A percentile compares a stretch with the other conserved stretches of the same genome.
Evolutionary conservation across 495 filamentous ascomycete genomes (phyloP).

Genomic region (Aspergillus hancockii): DNA sequence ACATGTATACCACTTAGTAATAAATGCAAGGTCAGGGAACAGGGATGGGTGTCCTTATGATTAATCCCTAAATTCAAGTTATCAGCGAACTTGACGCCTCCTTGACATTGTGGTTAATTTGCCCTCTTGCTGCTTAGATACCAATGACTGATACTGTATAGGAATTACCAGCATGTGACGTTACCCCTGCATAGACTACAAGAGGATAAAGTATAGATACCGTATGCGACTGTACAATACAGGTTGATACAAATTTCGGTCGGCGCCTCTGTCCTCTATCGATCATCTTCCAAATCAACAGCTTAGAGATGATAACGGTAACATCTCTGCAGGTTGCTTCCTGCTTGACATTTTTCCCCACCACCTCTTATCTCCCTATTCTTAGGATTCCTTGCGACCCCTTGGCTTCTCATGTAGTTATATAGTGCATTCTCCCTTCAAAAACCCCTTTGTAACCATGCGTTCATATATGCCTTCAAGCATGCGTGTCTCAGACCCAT

Average conservation of each 20-base stretch:
- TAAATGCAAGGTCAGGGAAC: too few relatives aligned
- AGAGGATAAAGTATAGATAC: too few relatives aligned
- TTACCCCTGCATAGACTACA: too few relatives aligned
- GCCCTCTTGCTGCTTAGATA: too few relatives aligned
- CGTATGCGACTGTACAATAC: background rate
- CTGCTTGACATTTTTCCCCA: background rate
- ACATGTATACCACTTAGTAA: too few relatives aligned
- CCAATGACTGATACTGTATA: too few relatives aligned
- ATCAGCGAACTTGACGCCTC: too few relatives aligned
- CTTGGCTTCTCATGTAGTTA: background rate
- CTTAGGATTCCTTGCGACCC: background rate
- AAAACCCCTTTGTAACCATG: background rate
- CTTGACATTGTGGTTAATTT: too few relatives aligned
- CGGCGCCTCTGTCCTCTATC: too few relatives aligned
- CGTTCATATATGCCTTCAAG: constrained; percentile 1
- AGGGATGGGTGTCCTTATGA: too few relatives aligned
- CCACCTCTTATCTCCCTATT: background rate
- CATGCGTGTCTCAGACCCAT: constrained; percentile 20
- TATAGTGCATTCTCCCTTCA: constrained; percentile 2
- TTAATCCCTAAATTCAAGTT: too few relatives aligned
- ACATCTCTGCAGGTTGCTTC: background rate
- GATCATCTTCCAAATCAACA: background rate
- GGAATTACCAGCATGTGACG: too few relatives aligned
- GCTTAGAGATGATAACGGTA: background rate
- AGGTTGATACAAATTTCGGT: background rate